Base-by-base conservation (phyloP, 2,329 filamentous ascomycete species). In the Aspergillus unguis region DNA sequence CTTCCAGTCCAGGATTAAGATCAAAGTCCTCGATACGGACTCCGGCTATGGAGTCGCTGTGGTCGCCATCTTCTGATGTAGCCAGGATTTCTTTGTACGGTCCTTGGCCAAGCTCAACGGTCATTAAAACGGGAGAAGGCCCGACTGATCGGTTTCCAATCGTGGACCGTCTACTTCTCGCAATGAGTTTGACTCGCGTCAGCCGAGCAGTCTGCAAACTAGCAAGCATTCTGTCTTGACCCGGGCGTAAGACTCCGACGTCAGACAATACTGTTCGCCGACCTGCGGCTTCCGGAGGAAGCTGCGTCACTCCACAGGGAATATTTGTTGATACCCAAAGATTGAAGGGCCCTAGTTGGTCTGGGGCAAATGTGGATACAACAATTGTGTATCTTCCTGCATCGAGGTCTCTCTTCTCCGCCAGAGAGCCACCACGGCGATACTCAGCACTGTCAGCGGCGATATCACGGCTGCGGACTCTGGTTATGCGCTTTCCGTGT, bases 361-460 rank as follows among this genome's bases (percentile, higher is more conserved):
- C 87, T 0, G 86, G 80, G 57, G 95, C 90, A 68, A 95, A 97
- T 0, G 92, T 95, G 2, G 90, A 96, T 67, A 88, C 92, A 5
- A 96, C 87, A 51, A 96, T 80, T 0, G 90, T 96, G 70, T 97
- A 99, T 0, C 79, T 79, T 0, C 92, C 92, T 1, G 83, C 75
- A 36, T 85, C 83, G 17, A 96, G 74, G 23, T 75, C 64, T 63
- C 69, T 60, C 5, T 82, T 74, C 56, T 88, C 82, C 2, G 87
- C 85, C 31, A 91, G 77, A 3, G 88, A 88, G 66, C 87, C 89
- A 28, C 88, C 87, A 28, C 86, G 85, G 44, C 88, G 85, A 71
- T 99, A 96, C 60, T 96, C 90, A n/a, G 89, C 89, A 32, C 90
- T 95, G 51, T 90, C 86, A 25, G 83, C 82, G 26, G 95, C 80